Evolutionary conservation across 208 protist genomes (phyloP), one percentile per base, ranked within the genome.

Genomic region (Trypanosoma congolense): DNA sequence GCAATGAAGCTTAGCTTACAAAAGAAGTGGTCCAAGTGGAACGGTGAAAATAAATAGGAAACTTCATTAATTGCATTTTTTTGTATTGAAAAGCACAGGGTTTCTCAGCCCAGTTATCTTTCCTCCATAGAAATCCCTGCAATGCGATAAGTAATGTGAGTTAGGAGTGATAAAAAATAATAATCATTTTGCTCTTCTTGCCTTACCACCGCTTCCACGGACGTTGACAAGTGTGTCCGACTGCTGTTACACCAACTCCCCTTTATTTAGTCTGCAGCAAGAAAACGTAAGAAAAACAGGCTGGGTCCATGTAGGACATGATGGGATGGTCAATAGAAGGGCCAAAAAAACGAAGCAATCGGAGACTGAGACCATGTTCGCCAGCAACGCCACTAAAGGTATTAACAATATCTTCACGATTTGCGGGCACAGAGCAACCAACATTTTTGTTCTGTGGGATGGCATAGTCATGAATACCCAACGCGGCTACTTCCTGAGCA

Each of bases 241-340:
- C n/a, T n/a, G n/a, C n/a, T n/a, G n/a, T n/a, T n/a, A 49, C 16
- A 10, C 12, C 3, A 4, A 56, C n/a, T 51, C 29, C 35, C 16
- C 2, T 3, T 25, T 24, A 29, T 41, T 14, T 22, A 4, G 67
- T 66, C 48, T 91, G 74, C 3, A 91, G 24, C 4, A 87, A 61
- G 56, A 77, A 86, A 3, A 80, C 41, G 5, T 82, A 72, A 33
- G 83, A 82, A 44, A 87, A 91, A 41, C 69, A 77, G 8, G 50
- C 47, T 10, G 75, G 60, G 45, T 83, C 73, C n/a, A 46, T 64
- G 44, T 72, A 57, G 0, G 83, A 80, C 21, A 87, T 66, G 12
- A 83, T 53, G 1, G 83, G 83, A 56, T 82, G 65, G 50, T 91
- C 83, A 28, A 77, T 70, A 12, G 80, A 81, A 16, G 82, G 71